Evolutionary conservation across 169 alveolate genomes (phyloP), one percentile per base, ranked within the genome.

Genomic region (Plasmodium cynomolgi): DNA sequence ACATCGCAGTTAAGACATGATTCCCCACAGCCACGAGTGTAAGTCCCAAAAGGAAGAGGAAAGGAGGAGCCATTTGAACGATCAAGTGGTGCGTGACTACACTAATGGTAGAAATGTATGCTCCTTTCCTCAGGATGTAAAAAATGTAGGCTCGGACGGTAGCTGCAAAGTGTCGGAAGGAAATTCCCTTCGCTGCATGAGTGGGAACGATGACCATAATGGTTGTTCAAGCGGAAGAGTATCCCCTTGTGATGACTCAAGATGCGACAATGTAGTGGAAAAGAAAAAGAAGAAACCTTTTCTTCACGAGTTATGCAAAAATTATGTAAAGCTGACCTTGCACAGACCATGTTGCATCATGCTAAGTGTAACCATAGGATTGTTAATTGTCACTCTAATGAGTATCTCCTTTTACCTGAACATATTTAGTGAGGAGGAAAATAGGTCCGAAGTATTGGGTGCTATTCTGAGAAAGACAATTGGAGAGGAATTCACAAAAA

Each of bases 351-450:
- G 54, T 6, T 74, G 23, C 37, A 56, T 85, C 62, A 13, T 85
- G 23, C 83, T 85, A 13, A 77, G 93, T 50, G 7, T 85, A 6
- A 34, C 56, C 3, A 75, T 85, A 13, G 93, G 93, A 11, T 75
- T n/a, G 29, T 75, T 75, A 50, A 71, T 74, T 17, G 41, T 33
- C 26, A 47, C 80, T 9, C 6, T 85, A 85, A 26, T 85, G 31
- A 33, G 84, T 54, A 33, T 85, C 37, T 79, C 74, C 62, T 50
- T 85, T 1, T 85, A 75, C 68, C 8, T 75, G 54, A 54, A 44
- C 56, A 37, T 85, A 72, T 75, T 85, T 75, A 68, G 34, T 23
- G 71, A 84, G 33, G 50, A 0, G 33, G 31, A 72, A 20, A 50
- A 37, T 15, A 85, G 6, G 6, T 13, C 56, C 20, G 17, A 2